phyloP scores from a whole-genome alignment of 176 grass and related monocot genomes.

The Oryza coarctata region DNA sequence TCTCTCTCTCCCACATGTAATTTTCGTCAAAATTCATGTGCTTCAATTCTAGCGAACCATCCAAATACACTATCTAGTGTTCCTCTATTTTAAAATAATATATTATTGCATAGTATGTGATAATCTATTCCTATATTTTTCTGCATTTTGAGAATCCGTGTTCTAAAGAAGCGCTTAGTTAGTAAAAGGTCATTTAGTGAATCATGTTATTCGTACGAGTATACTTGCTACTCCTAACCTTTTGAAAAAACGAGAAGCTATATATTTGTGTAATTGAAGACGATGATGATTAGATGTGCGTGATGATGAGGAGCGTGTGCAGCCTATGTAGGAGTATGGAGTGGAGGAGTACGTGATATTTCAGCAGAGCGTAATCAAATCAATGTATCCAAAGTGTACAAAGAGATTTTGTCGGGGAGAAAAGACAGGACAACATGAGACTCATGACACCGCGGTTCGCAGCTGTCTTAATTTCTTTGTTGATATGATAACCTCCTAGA shows the following conservation, averaged over 20 bases:
- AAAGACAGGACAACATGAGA: constrained; percentile 22
- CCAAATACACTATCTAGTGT: too few species aligned
- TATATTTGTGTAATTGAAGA: neutral
- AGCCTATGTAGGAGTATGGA: neutral
- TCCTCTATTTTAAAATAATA: too few species aligned
- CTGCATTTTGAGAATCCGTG: too few species aligned
- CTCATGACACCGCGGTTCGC: neutral
- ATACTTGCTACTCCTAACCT: neutral
- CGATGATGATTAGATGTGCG: constrained; percentile 3
- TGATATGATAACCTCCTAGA: neutral
- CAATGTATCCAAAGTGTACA: constrained; percentile 37
- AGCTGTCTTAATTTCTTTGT: constrained; percentile 18
- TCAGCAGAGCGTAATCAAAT: constrained; percentile 37
- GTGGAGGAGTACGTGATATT: neutral
- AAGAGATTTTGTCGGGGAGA: constrained; percentile 45
- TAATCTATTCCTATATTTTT: too few species aligned
- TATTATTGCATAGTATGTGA: too few species aligned
- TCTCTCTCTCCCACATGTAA: too few species aligned
- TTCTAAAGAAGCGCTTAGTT: too few species aligned
- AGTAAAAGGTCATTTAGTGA: neutral
- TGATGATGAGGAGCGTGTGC: neutral
- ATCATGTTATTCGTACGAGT: neutral
- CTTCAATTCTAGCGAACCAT: too few species aligned
- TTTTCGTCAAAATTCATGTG: too few species aligned
- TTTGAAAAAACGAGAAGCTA: neutral